Percentiles rank a stretch among this genome's conserved stretches.
phyloP scores from a whole-genome alignment of 1,139 yeast genomes.

The Nakaseomyces bracarensis region DNA sequence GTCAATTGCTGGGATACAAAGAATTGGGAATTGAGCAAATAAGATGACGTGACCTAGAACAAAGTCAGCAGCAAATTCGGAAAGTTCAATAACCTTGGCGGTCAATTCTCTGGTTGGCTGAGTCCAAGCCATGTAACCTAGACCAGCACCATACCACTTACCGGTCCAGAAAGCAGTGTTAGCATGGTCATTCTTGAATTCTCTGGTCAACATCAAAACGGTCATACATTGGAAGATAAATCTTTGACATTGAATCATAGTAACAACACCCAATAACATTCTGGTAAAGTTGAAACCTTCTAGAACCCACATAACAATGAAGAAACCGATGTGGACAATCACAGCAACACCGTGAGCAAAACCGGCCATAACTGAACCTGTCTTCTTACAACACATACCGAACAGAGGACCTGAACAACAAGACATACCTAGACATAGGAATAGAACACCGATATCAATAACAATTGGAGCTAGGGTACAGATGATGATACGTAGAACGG shows the following conservation, averaged over 20 bases:
- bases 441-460: constrained; percentile 79
- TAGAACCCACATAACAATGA: constrained; percentile 94
- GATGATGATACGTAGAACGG: constrained; percentile 74
- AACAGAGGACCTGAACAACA: constrained; percentile 97
- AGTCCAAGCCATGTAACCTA: constrained; percentile 93
- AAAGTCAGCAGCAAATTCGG: constrained; percentile 96
- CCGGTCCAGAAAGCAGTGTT: constrained; percentile 99
- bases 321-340: constrained; percentile 72
- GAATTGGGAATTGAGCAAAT: constrained; percentile 82
- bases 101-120: constrained; percentile 95
- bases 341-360: constrained; percentile 94
- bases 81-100: constrained; percentile 88
- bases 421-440: constrained; percentile 64
- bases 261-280: constrained; percentile 78
- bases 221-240: constrained; percentile 80
- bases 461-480: constrained; percentile 90
- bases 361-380: constrained; percentile 96
- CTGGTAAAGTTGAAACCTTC: constrained; percentile 87
- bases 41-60: constrained; percentile 81
- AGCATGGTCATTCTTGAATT: constrained; percentile 92
- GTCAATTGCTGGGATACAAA: constrained; percentile 81
- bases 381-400: constrained; percentile 93
- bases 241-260: constrained; percentile 85
- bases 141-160: constrained; percentile 93
- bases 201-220: constrained; percentile 76